Base-by-base conservation (phyloP, 257 asterid species). In the Gynochthodes officinalis region DNA sequence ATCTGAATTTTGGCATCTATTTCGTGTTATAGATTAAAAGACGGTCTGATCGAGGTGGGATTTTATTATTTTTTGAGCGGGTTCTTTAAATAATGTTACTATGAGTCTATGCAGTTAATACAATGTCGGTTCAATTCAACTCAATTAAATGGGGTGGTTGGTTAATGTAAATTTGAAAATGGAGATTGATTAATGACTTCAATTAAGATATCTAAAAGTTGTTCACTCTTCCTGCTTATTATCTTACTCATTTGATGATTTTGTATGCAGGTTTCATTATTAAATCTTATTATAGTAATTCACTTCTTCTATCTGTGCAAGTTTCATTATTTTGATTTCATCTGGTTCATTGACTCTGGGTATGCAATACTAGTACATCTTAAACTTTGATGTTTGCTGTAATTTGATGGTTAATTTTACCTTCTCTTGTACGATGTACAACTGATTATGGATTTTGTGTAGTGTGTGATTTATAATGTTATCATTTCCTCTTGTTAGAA, bases 1-100 rank as follows among this genome's bases (percentile, higher is more conserved):
- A 35, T 65, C 73, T 73, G 55, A 40, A 23, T 65, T 25, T 55
- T 58, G 75, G 59, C 68, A 44, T 58, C 46, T 30, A 71, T 30
- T 46, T 15, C 0, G 52, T 1, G 15, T 46, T 46, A n/a, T 35
- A 58, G 68, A 71, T 58, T 71, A 58, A 71, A 15, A 74, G 39
- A 66, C 43, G 77, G 48, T 39, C 15, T 64, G 53, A 49, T 65
- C 77, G 72, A 73, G 77, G 72, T 64, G 77, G 70, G 64, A 39
- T 73, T 73, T 35, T 6, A 35, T 49, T 62, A 23, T 73, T 35
- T 39, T 73, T 1, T 21, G 27, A 40, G 23, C 14, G 33, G 53
- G 11, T 37, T 49, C 54, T 68, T 44, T 68, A 30, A 60, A 48
- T 35, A 59, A 37, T 59, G 33, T 30, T 57, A 35, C n/a, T 12